phyloP scores from a whole-genome alignment of 352 stramenopile species.

The Halophytophthora batemanensis region DNA sequence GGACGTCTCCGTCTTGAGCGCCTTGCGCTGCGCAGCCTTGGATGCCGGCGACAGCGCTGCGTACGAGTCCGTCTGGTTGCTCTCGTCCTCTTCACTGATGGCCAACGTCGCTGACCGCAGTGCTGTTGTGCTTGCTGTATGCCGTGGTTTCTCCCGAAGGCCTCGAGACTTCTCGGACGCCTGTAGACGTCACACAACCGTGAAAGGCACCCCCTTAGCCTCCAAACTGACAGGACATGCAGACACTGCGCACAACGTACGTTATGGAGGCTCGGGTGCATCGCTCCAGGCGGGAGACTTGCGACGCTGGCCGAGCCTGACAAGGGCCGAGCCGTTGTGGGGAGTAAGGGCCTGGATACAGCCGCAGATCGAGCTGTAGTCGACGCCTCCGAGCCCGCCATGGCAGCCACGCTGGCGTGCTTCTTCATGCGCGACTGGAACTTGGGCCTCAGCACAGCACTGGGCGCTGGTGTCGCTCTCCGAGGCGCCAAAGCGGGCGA shows the following conservation, averaged over 20 bases:
- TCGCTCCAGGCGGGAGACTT: slow-evolving; percentile 22
- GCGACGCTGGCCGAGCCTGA: slow-evolving; percentile 34
- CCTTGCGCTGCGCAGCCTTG: slow-evolving; percentile 25
- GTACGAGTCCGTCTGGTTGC: slow-evolving; percentile 13
- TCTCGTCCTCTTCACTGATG: slow-evolving; percentile 19
- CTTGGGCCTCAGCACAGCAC: slow-evolving; percentile 39
- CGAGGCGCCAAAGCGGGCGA: slow-evolving; percentile 2
- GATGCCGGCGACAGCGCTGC: slow-evolving; percentile 23
- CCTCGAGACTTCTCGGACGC: slow-evolving; percentile 57
- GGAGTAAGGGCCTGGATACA: neutral
- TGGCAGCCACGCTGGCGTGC: slow-evolving; percentile 34
- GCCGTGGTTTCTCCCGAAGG: slow-evolving; percentile 33
- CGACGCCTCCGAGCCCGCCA: slow-evolving; percentile 11
- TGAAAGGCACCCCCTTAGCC: neutral
- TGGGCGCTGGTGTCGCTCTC: slow-evolving; percentile 2
- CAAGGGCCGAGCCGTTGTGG: neutral
- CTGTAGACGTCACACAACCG: slow-evolving; percentile 10
- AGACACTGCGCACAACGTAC: slow-evolving; percentile 7
- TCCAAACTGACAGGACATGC: neutral
- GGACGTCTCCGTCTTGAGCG: slow-evolving; percentile 26
- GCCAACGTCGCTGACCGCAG: slow-evolving; percentile 9
- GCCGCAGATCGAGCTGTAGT: neutral
- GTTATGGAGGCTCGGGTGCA: slow-evolving; percentile 56
- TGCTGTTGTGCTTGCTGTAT: slow-evolving; percentile 10
- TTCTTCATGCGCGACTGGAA: slow-evolving; percentile 43